phyloP scores from a whole-genome alignment of 2,329 filamentous ascomycete species.

The Alternaria brassicae region DNA sequence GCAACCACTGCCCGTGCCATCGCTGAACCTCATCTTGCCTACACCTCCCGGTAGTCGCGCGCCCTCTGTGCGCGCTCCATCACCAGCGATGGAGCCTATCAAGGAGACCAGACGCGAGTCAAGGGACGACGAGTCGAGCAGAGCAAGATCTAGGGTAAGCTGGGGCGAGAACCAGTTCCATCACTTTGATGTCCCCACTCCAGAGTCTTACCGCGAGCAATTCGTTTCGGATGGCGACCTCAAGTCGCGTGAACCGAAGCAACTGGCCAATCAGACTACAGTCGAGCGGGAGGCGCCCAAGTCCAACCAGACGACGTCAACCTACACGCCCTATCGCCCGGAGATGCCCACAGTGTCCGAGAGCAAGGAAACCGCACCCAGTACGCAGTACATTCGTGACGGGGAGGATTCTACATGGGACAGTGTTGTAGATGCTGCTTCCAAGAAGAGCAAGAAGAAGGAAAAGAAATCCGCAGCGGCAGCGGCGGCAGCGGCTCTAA shows the following conservation, averaged over 20 bases:
- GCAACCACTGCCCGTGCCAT: conserved; percentile 57
- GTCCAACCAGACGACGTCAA: conserved; percentile 36
- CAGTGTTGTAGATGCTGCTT: conserved; percentile 28
- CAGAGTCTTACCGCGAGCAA: conserved; percentile 52
- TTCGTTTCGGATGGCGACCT: conserved; percentile 45
- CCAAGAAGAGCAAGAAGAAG: conserved; percentile 43
- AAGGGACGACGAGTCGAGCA: conserved; percentile 32
- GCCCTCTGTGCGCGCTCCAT: conserved; percentile 47
- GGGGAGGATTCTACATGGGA: conserved; percentile 35
- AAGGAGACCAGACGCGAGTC: conserved; percentile 30
- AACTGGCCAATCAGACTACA: conserved; percentile 49
- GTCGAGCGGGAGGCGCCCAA: conserved; percentile 49
- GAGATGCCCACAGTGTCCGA: conserved; percentile 28
- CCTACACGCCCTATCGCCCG: conserved; percentile 40
- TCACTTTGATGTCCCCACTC: conserved; percentile 56
- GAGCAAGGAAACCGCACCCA: conserved; percentile 32
- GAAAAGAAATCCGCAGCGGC: conserved; percentile 39
- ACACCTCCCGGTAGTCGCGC: conserved; percentile 63
- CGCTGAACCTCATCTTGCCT: conserved; percentile 64
- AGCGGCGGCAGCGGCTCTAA: conserved; percentile 25
- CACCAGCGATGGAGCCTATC: conserved; percentile 42
- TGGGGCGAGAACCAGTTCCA: conserved; percentile 59
- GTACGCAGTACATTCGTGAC: conserved; percentile 41
- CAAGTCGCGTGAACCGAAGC: conserved; percentile 29
- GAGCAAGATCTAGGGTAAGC: conserved; percentile 50